These are phyloP conservation scores for Novymonas esmeraldas DNA, from an alignment of 208 protist genomes.

Conservation along the genomic window DNA sequence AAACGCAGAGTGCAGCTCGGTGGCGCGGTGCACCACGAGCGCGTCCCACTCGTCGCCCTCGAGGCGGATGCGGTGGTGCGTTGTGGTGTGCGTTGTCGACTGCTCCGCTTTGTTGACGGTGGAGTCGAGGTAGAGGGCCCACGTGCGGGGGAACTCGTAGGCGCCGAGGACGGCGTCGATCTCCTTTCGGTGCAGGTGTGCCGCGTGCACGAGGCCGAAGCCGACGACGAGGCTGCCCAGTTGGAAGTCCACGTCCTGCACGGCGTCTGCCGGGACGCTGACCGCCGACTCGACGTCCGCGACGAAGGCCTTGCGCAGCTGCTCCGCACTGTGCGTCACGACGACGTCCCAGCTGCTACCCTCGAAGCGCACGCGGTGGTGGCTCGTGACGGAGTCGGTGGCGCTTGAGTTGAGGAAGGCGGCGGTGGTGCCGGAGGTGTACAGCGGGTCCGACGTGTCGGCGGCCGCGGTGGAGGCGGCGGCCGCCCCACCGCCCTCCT, in stretches of 20 bases:
- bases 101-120: neutral
- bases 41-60: constrained; percentile 24
- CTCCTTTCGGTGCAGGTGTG: constrained; percentile 10
- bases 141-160: constrained; percentile 39
- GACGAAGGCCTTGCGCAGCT: constrained; percentile 34
- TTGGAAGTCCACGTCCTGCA: constrained; percentile 25
- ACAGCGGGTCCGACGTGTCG: neutral
- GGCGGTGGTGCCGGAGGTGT: neutral
- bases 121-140: constrained; percentile 36
- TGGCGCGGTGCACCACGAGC: neutral
- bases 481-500: neutral
- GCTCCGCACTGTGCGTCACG: constrained; percentile 8
- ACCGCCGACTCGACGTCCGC: constrained; percentile 30
- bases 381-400: constrained; percentile 22
- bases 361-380: constrained; percentile 45
- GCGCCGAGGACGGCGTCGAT: constrained; percentile 21
- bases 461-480: neutral
- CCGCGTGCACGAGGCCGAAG: constrained; percentile 29
- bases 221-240: constrained; percentile 30
- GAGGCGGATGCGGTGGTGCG: constrained; percentile 36
- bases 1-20: constrained; percentile 13
- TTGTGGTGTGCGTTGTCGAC: constrained; percentile 2
- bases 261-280: constrained; percentile 14
- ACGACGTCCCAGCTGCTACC: constrained; percentile 41
- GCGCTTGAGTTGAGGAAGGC: neutral